phyloP scores from a whole-genome alignment of 2,329 filamentous ascomycete species.

The Epichloe bromicola region DNA sequence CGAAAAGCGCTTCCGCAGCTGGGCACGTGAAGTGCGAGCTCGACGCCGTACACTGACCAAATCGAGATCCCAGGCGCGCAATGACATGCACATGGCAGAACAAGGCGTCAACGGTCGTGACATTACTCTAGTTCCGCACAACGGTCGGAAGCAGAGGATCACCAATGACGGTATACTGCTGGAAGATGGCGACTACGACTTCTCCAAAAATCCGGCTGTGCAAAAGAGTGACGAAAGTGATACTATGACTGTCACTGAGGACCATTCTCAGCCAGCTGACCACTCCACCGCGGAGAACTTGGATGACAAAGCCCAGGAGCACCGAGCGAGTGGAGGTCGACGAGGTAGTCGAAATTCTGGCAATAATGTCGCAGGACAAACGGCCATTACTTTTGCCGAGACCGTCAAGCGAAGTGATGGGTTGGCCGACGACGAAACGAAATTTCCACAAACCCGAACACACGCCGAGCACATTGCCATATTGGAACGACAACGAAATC shows the following conservation, averaged over 20 bases:
- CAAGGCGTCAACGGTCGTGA: constrained; percentile 50
- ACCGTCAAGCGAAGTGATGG: constrained; percentile 49
- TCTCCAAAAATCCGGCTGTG: constrained; percentile 8
- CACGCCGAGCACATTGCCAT: constrained; percentile 80
- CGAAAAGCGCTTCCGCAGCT: constrained; percentile 82
- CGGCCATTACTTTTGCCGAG: constrained; percentile 53
- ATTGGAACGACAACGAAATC: constrained; percentile 68
- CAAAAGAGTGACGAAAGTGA: constrained; percentile 26
- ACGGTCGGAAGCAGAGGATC: constrained; percentile 40
- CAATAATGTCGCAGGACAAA: constrained; percentile 8
- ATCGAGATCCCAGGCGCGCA: constrained; percentile 38
- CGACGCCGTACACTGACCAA: constrained; percentile 52
- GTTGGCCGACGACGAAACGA: constrained; percentile 32
- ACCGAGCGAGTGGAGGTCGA: neutral
- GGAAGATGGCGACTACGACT: constrained; percentile 25
- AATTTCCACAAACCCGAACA: constrained; percentile 36
- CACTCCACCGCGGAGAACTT: constrained; percentile 3
- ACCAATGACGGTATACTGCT: constrained; percentile 48
- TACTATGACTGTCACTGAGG: constrained; percentile 17
- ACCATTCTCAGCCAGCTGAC: constrained; percentile 3
- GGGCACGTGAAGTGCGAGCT: constrained; percentile 59
- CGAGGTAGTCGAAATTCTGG: constrained; percentile 1
- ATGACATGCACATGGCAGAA: constrained; percentile 38
- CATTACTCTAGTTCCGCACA: constrained; percentile 53
- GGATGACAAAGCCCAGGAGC: neutral